Conservation (phyloP, 768 basidiomycete genomes). For the Xerocomus spinulosus region DNA sequence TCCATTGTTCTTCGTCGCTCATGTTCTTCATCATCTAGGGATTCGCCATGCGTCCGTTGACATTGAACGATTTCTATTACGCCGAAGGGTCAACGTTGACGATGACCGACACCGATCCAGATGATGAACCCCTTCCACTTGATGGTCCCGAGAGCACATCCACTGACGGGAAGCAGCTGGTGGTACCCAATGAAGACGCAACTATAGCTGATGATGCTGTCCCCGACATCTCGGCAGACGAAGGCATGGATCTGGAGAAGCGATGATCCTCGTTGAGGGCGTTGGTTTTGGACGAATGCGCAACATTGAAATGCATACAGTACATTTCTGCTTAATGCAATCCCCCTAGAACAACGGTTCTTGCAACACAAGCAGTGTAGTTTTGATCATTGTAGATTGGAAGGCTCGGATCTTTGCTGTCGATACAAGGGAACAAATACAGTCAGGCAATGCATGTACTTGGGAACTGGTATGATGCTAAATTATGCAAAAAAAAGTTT, state of each 20-base stretch:
- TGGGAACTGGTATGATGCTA: no score
- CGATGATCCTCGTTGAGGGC: conserved; percentile 1
- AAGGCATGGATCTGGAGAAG: neutral
- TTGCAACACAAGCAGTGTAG: no score
- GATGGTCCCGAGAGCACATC: neutral
- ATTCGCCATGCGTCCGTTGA: conserved; percentile 71
- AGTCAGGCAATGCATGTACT: no score
- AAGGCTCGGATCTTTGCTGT: no score
- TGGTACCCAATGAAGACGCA: conserved; percentile 2
- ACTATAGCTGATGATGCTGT: neutral
- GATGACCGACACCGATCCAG: conserved; percentile 24
- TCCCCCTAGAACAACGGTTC: conserved; percentile 3
- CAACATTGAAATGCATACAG: conserved; percentile 1
- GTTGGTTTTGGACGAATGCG: neutral
- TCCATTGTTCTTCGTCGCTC: neutral
- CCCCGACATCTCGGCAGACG: neutral
- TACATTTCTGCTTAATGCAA: conserved; percentile 12
- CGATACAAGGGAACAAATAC: no score
- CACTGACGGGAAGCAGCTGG: neutral
- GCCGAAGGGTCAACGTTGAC: conserved; percentile 32
- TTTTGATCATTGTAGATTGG: neutral
- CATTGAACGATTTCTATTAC: conserved; percentile 62
- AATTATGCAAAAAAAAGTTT: conserved; percentile 8
- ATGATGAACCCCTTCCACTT: conserved; percentile 22
- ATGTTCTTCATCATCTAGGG: conserved; percentile 42